phyloP scores from a whole-genome alignment of 805 yeast genomes.

The Starmerella riodocensis region DNA sequence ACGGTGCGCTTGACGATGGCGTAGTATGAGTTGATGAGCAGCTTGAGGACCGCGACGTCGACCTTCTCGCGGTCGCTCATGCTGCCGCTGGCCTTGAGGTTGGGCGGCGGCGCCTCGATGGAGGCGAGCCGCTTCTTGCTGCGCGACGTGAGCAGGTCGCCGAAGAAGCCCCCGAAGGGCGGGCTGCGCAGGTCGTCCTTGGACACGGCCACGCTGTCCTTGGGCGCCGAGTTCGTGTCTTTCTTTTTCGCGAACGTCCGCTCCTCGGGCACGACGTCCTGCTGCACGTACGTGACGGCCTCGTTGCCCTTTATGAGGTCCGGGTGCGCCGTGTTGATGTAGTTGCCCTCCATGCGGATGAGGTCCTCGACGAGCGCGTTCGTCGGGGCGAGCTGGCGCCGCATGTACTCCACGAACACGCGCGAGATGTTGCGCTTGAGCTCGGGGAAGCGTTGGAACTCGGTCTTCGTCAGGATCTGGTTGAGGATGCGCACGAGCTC shows the following conservation, averaged over 20 bases:
- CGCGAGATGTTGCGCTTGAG: slow-evolving; percentile 76
- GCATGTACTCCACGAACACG: slow-evolving; percentile 64
- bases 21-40: slow-evolving; percentile 79
- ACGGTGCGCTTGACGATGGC: slow-evolving; percentile 85
- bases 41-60: slow-evolving; percentile 92
- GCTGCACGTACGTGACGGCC: slow-evolving; percentile 45
- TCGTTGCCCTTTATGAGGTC: slow-evolving; percentile 88
- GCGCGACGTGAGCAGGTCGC: slow-evolving; percentile 85
- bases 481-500: slow-evolving; percentile 84
- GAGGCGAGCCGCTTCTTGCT: slow-evolving; percentile 85
- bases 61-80: slow-evolving; percentile 89
- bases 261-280: slow-evolving; percentile 2
- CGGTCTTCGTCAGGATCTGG: slow-evolving; percentile 69
- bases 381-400: slow-evolving; percentile 73
- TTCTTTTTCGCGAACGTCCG: slow-evolving; percentile 5
- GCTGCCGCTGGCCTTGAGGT: slow-evolving; percentile 76
- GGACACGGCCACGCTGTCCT: slow-evolving; percentile 21
- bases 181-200: slow-evolving; percentile 32
- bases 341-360: slow-evolving; percentile 74
- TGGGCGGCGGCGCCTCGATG: slow-evolving; percentile 94
- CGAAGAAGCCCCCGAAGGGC: slow-evolving; percentile 68
- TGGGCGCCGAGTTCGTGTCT: slow-evolving; percentile 12
- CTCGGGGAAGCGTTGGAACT: slow-evolving; percentile 81
- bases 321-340: slow-evolving; percentile 95
- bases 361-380: slow-evolving; percentile 73